Evolutionary conservation across 1,284 basidiomycete species (phyloP), one percentile per base, ranked within the genome.

Genomic region (Ceratobasidium sp.): DNA sequence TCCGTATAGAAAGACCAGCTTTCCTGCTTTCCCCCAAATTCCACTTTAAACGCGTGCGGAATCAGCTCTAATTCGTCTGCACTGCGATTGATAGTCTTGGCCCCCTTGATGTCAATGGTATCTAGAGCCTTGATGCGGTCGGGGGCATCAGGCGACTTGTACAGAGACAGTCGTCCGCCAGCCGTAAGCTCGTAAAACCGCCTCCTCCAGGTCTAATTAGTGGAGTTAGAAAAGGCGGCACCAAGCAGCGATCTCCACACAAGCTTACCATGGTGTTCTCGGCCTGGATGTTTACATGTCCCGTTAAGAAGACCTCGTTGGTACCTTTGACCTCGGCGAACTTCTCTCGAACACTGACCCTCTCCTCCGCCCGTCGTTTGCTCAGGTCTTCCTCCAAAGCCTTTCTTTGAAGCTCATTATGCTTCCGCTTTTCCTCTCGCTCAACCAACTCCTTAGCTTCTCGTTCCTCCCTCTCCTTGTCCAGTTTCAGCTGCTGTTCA

Each of bases 41-140:
- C 88, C 26, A 92, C 80, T 1, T 86, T 89, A 79, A 92, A 91
- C 0, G 91, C 89, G 77, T 89, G 83, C 2, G 89, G 85, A 54
- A 92, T 88, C 2, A 89, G 85, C 78, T 89, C 85, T 28, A 92
- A 80, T 64, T 91, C 89, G 74, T 92, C 91, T 74, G 87, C 90
- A 1, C 91, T 91, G 72, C 92, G 88, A 72, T 86, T 83, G 90
- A 79, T 18, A 35, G 73, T 49, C 43, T 82, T 78, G 16, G 82
- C 84, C 5, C 70, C 72, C 1, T 84, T 81, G 41, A 91, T 79
- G 7, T 84, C 78, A 21, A 90, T 73, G 35, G 84, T 80, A 50
- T 90, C 88, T 52, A 88, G 72, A 0, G 84, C 79, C 66, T 82
- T 82, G 14, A 80, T 79, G 21, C 82, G 79, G 71, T 89, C 87